Conservation (phyloP, 2,329 filamentous ascomycete species). For the Fusarium sulawesiense region DNA sequence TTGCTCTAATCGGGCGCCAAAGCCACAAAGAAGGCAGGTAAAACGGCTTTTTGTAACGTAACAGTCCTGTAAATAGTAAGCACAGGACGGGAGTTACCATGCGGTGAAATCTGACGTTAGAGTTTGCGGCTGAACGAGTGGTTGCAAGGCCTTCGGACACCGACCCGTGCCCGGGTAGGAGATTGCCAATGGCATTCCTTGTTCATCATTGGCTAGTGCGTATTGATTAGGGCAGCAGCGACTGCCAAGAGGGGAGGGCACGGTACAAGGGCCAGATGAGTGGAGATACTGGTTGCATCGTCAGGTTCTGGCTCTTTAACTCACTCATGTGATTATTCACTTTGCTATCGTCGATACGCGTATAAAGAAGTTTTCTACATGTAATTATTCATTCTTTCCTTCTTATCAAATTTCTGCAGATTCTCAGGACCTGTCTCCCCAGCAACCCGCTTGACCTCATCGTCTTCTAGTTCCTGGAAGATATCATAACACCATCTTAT, state of each 20-base stretch:
- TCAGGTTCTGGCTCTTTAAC: not conserved
- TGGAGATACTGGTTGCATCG: too few relatives aligned
- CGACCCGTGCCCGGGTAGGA: not conserved
- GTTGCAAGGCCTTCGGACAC: not conserved
- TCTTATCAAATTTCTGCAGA: slow-evolving; percentile 7
- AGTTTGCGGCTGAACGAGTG: not conserved
- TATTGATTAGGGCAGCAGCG: not conserved
- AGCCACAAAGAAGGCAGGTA: not conserved
- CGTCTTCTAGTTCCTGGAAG: slow-evolving; percentile 23
- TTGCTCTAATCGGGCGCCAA: not conserved
- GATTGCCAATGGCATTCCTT: not conserved
- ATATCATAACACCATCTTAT: slow-evolving; percentile 15
- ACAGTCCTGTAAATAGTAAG: too few relatives aligned
- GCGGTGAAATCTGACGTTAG: not conserved
- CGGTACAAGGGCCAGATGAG: too few relatives aligned
- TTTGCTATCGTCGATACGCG: not conserved
- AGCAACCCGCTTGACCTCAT: not conserved
- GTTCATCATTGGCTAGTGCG: not conserved
- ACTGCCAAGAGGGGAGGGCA: too few relatives aligned
- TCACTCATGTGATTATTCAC: not conserved
- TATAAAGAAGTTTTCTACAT: not conserved
- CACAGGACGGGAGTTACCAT: not conserved
- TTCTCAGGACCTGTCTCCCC: slow-evolving; percentile 15
- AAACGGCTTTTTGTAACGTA: not conserved
- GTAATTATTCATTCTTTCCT: not conserved